Base-by-base conservation (phyloP, 257 asterid species). In the Lithospermum erythrorhizon region DNA sequence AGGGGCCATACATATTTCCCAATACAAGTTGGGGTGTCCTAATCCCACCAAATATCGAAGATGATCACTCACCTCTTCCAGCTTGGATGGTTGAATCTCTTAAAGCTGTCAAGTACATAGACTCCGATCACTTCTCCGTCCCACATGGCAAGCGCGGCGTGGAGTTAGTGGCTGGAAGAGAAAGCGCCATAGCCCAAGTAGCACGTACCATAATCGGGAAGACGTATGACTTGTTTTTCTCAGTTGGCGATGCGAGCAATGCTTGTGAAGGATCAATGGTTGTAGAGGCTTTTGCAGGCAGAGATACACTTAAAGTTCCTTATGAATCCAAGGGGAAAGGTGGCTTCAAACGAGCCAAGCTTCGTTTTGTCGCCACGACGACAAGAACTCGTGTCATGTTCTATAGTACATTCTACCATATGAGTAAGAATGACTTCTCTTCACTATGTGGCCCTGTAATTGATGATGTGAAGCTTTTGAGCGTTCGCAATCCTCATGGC, bases 51-150 rank as follows among this genome's bases (percentile, higher is more conserved):
- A 82, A 83, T 77, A 88, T 89, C 16, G 98, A 91, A 65, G 98
- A 91, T 24, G 95, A 86, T 55, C 82, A 91, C 81, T 88, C 96
- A 6, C 87, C 98, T 0, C 69, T 91, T n/a, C 98, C 98, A 2
- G 95, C 85, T 10, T 91, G 98, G 98, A 91, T 89, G 93, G 85
- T 91, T 55, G 96, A 88, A 55, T 91, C 98, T 45, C 82, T 88
- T 52, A 91, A 88, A 56, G 96, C 98, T 8, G 90, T 91, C 0
- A 91, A 88, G 60, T 91, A 88, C 89, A 76, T 91, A 1, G 96
- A 91, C 49, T 58, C 93, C 0, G 94, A 83, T 18, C 98, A 91
- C 21, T 91, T 86, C 79, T 82, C 95, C 0, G 95, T 91, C 47
- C 98, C 98, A 35, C 78, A 68, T 1, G 95, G 93, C 2, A 83